A percentile compares a stretch with the other conserved stretches of the same genome.
Evolutionary conservation across 2,329 filamentous ascomycete genomes (phyloP).

Genomic region (Fusarium burgessii): DNA sequence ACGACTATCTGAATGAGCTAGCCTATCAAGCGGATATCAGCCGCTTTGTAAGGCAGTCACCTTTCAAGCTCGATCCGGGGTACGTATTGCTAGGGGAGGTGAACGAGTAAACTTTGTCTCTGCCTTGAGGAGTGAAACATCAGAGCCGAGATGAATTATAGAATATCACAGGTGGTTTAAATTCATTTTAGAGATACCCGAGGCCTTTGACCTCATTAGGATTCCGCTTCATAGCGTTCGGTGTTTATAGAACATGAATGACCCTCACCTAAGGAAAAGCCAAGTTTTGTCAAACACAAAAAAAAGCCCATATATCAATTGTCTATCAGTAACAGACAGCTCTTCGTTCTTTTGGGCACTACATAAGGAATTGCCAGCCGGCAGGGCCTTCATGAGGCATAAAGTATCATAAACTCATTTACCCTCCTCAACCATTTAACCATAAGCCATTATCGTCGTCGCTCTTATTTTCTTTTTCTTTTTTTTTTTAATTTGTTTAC

Average conservation of each 20-base stretch:
- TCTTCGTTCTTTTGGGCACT: conserved; percentile 35
- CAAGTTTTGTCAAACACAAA: not conserved
- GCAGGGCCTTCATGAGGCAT: conserved; percentile 43
- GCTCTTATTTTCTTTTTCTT: conserved; percentile 33
- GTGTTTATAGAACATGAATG: not conserved
- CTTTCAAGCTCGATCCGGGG: conserved; percentile 58
- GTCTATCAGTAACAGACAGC: conserved; percentile 34
- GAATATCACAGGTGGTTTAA: not conserved
- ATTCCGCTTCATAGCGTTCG: not conserved
- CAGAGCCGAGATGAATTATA: not conserved
- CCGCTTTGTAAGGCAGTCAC: conserved; percentile 64
- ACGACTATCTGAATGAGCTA: conserved; percentile 70
- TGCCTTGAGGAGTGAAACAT: not conserved
- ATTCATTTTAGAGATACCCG: conserved; percentile 34
- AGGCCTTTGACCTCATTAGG: conserved; percentile 22
- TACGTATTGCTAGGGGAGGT: conserved; percentile 37
- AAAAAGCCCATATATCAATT: conserved; percentile 33
- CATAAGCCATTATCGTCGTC: conserved; percentile 52
- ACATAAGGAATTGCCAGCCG: conserved; percentile 39
- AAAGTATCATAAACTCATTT: conserved; percentile 48
- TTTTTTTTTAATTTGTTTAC: conserved; percentile 66
- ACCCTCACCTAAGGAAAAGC: not conserved
- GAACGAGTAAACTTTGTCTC: not conserved
- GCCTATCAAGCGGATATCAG: conserved; percentile 71
- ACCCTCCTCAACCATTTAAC: conserved; percentile 47